Evolutionary conservation across 768 basidiomycete genomes (phyloP).

Genomic region (Amanita phalloides): DNA sequence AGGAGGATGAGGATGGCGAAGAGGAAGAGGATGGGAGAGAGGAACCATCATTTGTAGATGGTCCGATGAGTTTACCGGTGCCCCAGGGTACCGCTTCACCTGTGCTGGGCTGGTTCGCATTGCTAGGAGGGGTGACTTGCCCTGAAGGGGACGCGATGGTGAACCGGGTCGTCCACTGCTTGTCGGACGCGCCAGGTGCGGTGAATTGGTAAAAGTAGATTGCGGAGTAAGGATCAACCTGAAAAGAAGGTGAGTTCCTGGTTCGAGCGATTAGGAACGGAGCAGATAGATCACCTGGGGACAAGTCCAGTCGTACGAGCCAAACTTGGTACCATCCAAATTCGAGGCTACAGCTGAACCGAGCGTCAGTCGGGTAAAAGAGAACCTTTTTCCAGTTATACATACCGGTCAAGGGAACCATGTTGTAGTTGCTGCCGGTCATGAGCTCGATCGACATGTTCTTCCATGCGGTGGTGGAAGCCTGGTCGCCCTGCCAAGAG

Average conservation of each 20-base stretch:
- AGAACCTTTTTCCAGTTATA: slow-evolving; percentile 5
- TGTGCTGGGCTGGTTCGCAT: slow-evolving; percentile 42
- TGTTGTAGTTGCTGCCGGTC: slow-evolving; percentile 63
- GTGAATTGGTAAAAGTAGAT: slow-evolving; percentile 82
- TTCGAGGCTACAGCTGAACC: slow-evolving; percentile 48
- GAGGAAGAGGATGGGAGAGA: not conserved
- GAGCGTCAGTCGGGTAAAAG: not conserved
- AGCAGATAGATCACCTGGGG: slow-evolving; percentile 37
- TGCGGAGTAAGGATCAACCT: slow-evolving; percentile 54
- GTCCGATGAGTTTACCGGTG: slow-evolving; percentile 41
- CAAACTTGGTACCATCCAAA: slow-evolving; percentile 49
- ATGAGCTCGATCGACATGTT: slow-evolving; percentile 69
- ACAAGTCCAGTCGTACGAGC: slow-evolving; percentile 49
- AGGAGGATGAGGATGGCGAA: not conserved
- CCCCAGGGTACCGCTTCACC: slow-evolving; percentile 58
- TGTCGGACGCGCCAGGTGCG: slow-evolving; percentile 24
- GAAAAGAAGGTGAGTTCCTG: not conserved
- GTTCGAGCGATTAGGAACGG: not conserved
- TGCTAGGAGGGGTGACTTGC: slow-evolving; percentile 33
- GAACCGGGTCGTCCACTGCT: slow-evolving; percentile 70
- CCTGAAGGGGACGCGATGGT: slow-evolving; percentile 48
- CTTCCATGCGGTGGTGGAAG: slow-evolving; percentile 50
- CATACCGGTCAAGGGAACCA: slow-evolving; percentile 61
- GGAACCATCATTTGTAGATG: slow-evolving; percentile 8
- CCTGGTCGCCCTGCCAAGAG: slow-evolving; percentile 46